phyloP scores from a whole-genome alignment of 139 green algal species.

The Tetratostichococcus sp. region DNA sequence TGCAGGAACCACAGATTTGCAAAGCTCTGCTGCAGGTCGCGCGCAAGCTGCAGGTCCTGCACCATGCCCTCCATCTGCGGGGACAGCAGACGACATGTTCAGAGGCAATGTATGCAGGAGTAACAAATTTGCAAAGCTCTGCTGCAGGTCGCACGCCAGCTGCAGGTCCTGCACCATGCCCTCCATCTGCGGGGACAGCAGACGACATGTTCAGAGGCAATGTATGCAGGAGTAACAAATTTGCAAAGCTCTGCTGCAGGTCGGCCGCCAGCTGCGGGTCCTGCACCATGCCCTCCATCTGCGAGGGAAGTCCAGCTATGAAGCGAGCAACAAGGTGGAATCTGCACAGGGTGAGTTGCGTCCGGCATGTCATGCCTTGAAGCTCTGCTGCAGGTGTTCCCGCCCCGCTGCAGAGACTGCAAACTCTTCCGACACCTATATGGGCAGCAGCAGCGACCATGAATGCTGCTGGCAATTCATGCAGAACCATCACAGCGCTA shows the following conservation, averaged over 20 bases:
- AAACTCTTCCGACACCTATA: too few species aligned
- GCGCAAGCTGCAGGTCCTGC: slow-evolving; percentile 64
- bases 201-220: not conserved
- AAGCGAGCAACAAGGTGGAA: not conserved
- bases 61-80: slow-evolving; percentile 76
- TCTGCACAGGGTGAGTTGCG: too few species aligned
- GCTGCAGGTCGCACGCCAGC: slow-evolving; percentile 84
- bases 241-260: slow-evolving; percentile 75
- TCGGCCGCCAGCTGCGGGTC: slow-evolving; percentile 77
- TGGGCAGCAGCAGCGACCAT: too few species aligned
- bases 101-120: not conserved
- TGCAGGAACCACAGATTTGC: not conserved
- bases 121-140: slow-evolving; percentile 42
- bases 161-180: slow-evolving; percentile 71
- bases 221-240: not conserved
- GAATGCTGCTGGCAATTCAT: too few species aligned
- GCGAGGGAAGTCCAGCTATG: not conserved
- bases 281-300: slow-evolving; percentile 76
- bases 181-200: slow-evolving; percentile 48
- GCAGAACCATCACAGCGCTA: too few species aligned
- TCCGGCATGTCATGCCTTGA: too few species aligned
- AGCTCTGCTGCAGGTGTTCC: too few species aligned
- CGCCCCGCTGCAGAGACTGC: too few species aligned
- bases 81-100: not conserved
- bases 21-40: slow-evolving; percentile 85